A percentile compares a stretch with the other conserved stretches of the same genome.
phyloP scores from a whole-genome alignment of 2,329 filamentous ascomycete genomes.

The Chrysosporium keratinophilum region DNA sequence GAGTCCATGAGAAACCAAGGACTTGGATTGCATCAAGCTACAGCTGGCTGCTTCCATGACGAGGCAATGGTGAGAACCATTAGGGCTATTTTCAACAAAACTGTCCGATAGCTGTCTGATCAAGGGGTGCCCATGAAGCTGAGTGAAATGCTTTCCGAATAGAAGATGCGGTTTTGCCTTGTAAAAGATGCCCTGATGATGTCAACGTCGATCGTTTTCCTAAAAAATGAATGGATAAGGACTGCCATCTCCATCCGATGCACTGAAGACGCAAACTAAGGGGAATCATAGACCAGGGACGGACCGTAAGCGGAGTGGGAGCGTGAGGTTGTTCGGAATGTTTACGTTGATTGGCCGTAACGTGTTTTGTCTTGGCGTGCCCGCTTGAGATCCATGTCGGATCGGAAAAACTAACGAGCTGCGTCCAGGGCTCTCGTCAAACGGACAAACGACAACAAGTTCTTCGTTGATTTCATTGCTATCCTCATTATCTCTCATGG shows the following conservation, averaged over 20 bases:
- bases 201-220: conserved; percentile 9
- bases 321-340: no score
- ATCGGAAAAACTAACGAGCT: no score
- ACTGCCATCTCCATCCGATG: not conserved
- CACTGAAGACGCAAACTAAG: no score
- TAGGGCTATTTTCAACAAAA: conserved; percentile 15
- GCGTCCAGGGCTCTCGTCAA: no score
- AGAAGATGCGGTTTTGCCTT: conserved; percentile 5
- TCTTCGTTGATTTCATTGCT: no score
- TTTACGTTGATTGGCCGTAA: no score
- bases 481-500: no score
- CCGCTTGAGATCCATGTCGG: no score
- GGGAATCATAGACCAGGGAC: no score
- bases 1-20: conserved; percentile 12
- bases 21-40: conserved; percentile 16
- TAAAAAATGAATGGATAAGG: not conserved
- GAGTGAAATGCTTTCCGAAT: conserved; percentile 11
- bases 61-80: conserved; percentile 16
- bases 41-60: conserved; percentile 14
- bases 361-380: no score
- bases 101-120: conserved; percentile 13
- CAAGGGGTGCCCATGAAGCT: conserved; percentile 12
- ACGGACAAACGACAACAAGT: no score
- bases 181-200: conserved; percentile 10
- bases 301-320: no score